Conservation (phyloP, 192 early-diverging fungal species). For the Podila verticillata region DNA sequence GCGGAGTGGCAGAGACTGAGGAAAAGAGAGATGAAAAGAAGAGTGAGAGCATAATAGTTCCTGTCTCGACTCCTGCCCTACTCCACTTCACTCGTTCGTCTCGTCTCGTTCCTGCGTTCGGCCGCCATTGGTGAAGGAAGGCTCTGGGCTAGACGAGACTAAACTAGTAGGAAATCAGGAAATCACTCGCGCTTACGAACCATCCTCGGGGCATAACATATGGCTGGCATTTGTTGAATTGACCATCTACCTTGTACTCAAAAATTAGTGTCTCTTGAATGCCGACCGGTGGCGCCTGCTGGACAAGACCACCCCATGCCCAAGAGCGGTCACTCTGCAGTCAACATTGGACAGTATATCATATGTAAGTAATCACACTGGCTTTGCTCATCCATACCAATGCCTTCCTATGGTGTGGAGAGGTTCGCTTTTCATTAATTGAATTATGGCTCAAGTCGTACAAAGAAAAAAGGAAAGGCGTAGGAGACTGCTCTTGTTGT, state of each 20-base stretch:
- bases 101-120: too few relatives aligned
- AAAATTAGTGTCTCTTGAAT: conserved; percentile 29
- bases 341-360: conserved; percentile 56
- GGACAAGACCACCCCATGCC: conserved; percentile 55
- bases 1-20: not conserved
- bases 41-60: too few relatives aligned
- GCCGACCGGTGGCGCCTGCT: conserved; percentile 31
- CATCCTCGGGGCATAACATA: too few relatives aligned
- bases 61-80: too few relatives aligned
- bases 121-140: too few relatives aligned
- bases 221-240: too few relatives aligned
- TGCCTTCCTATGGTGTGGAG: too few relatives aligned
- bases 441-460: not conserved
- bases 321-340: conserved; percentile 56
- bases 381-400: not conserved
- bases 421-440: not conserved
- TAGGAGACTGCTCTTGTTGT: not conserved
- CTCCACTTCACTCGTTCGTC: too few relatives aligned
- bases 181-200: too few relatives aligned
- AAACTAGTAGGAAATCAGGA: too few relatives aligned
- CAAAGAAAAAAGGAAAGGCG: not conserved
- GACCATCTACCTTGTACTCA: not conserved
- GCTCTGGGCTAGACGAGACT: too few relatives aligned
- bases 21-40: not conserved
- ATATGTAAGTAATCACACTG: conserved; percentile 54